Evolutionary conservation across 495 filamentous ascomycete genomes (phyloP).

Genomic region (Trichoderma asperelloides): DNA sequence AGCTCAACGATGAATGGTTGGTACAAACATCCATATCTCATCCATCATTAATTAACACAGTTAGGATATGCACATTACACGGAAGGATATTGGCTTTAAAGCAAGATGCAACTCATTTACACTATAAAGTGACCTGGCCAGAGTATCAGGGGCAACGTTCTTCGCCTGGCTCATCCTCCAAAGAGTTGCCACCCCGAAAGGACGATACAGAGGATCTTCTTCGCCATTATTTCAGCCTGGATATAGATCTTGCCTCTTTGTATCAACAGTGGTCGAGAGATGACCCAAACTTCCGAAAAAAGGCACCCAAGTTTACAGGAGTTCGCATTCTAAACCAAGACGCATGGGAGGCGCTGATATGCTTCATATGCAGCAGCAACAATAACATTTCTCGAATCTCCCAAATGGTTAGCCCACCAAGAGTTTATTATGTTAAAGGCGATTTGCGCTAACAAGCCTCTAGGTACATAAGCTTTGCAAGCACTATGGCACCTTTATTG

Average conservation of each 20-base stretch:
- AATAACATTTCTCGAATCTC: constrained; percentile 95
- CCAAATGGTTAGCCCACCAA: constrained; percentile 57
- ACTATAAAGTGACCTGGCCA: constrained; percentile 68
- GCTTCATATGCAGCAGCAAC: constrained; percentile 97
- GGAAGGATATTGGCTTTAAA: constrained; percentile 76
- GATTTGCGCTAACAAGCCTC: neutral
- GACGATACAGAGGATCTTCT: constrained; percentile 63
- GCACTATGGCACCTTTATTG: constrained; percentile 73
- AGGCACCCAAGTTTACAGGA: constrained; percentile 78
- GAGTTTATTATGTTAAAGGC: no score
- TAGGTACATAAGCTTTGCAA: constrained; percentile 77
- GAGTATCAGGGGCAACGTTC: constrained; percentile 12
- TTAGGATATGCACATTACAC: constrained; percentile 70
- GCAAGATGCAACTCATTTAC: constrained; percentile 69
- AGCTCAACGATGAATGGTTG: constrained; percentile 75
- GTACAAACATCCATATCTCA: neutral
- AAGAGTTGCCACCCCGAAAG: neutral
- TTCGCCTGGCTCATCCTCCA: constrained; percentile 14
- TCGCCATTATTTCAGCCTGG: constrained; percentile 74
- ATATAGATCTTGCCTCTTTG: constrained; percentile 58
- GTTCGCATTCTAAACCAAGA: constrained; percentile 94
- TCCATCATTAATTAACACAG: neutral
- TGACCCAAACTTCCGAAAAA: constrained; percentile 84
- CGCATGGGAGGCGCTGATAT: constrained; percentile 88
- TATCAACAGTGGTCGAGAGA: constrained; percentile 81